These are phyloP conservation scores for Trametes meyenii DNA, from an alignment of 768 basidiomycete genomes.

Conservation along the genomic window DNA sequence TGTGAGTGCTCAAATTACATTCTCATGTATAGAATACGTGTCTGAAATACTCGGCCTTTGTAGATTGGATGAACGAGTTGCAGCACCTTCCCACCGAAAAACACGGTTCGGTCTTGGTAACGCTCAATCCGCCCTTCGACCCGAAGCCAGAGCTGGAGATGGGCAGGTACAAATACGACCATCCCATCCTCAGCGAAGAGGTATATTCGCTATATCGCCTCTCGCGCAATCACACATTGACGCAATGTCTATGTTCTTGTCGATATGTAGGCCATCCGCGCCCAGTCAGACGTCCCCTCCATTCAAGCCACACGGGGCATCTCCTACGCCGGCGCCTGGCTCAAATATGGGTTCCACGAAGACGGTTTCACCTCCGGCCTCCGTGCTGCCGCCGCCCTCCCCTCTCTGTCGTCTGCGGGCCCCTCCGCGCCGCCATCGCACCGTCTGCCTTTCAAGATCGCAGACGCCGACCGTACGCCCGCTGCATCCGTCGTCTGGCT, in stretches of 20 bases:
- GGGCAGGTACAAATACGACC: constrained; percentile 64
- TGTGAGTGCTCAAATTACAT: neutral
- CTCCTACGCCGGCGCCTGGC: constrained; percentile 69
- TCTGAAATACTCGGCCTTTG: neutral
- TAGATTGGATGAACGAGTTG: constrained; percentile 77
- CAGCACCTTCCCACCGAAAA: constrained; percentile 60
- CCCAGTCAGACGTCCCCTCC: constrained; percentile 52
- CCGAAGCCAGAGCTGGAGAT: constrained; percentile 41
- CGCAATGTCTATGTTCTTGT: neutral
- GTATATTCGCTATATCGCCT: constrained; percentile 34
- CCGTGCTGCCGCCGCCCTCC: constrained; percentile 34
- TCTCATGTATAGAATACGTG: neutral
- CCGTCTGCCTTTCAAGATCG: neutral
- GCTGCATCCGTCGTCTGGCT: constrained; percentile 27
- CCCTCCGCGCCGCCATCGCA: neutral
- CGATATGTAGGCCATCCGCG: constrained; percentile 48
- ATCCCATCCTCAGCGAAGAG: constrained; percentile 63
- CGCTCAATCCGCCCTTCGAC: constrained; percentile 72
- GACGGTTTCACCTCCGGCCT: constrained; percentile 65
- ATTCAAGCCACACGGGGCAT: constrained; percentile 69
- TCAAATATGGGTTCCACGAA: constrained; percentile 82
- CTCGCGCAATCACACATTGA: neutral
- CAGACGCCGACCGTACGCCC: constrained; percentile 36
- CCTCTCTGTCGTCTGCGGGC: constrained; percentile 8
- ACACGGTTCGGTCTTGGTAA: constrained; percentile 68